Evolutionary conservation across 805 yeast species (phyloP), one percentile per base, ranked within the genome.

Genomic region (Candida parachauliodes): DNA sequence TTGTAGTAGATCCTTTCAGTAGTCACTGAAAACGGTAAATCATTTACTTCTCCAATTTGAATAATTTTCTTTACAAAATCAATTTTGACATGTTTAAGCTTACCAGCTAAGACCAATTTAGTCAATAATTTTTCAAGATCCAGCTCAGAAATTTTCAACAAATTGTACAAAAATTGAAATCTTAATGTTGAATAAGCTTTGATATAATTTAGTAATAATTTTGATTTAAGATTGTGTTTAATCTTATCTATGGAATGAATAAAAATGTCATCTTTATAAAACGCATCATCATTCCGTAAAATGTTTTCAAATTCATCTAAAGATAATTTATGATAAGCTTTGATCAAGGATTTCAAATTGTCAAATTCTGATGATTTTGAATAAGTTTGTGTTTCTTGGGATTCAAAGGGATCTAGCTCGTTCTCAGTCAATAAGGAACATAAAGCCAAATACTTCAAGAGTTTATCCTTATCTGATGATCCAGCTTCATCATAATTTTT

Each of bases 351-450:
- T 3, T 62, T 46, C 25, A 68, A 50, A 28, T 53, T 51, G 21
- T 50, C 36, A 32, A 51, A 63, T 36, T 62, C 68, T 7, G 49
- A 52, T 20, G 53, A 48, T 39, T 50, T 55, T 10, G 53, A 44
- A 51, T 74, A 78, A 5, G 79, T 75, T 48, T 71, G 72, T 1
- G 85, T 79, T 54, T 83, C 91, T 50, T 79, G 84, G 0, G 86
- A 76, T 44, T 80, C 83, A 48, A 83, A 82, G 2, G 87, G 86
- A 49, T 81, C 79, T 37, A 83, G 75, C 44, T 76, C 81, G 30
- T 72, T 77, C 38, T 79, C 81, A n/a, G 78, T 68, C 30, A 86
- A 61, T 34, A 83, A 59, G 4, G 83, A 75, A 18, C 81, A 73
- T 15, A 86, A 51, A 2, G 81, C 77, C 39, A 81, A 69, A 55